Evolutionary conservation across 148 eudicot genomes (phyloP).

Genomic region (Silene uniflora): DNA sequence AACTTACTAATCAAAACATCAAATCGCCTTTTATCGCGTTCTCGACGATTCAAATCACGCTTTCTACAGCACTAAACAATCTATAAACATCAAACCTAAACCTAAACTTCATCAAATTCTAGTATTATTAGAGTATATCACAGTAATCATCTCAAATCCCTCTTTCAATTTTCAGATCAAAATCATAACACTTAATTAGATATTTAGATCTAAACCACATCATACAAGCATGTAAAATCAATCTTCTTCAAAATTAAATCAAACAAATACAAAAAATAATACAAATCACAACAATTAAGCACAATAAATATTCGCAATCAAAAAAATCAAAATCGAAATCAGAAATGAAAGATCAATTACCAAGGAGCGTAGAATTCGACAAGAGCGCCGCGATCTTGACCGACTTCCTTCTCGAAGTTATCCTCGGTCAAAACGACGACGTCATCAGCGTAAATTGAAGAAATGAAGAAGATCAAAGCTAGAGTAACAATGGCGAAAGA

Average conservation of each 20-base stretch:
- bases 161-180: neutral
- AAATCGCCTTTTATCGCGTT: neutral
- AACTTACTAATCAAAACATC: neutral
- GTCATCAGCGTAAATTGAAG: conserved; percentile 55
- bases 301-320: neutral
- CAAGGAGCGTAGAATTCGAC: conserved; percentile 98
- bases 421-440: conserved; percentile 90
- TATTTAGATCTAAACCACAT: conserved; percentile 13
- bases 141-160: neutral
- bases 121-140: no score
- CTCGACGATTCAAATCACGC: neutral
- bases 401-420: conserved; percentile 85
- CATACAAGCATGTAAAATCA: neutral
- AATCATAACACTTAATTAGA: conserved; percentile 10
- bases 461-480: conserved; percentile 31
- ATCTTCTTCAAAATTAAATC: conserved; percentile 8
- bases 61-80: neutral
- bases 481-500: conserved; percentile 35
- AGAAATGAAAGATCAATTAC: conserved; percentile 26
- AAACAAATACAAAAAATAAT: neutral
- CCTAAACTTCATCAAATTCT: no score
- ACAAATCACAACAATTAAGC: neutral
- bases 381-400: conserved; percentile 89
- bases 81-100: neutral
- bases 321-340: neutral